phyloP scores from a whole-genome alignment of 768 basidiomycete genomes.

The Collybia nuda region DNA sequence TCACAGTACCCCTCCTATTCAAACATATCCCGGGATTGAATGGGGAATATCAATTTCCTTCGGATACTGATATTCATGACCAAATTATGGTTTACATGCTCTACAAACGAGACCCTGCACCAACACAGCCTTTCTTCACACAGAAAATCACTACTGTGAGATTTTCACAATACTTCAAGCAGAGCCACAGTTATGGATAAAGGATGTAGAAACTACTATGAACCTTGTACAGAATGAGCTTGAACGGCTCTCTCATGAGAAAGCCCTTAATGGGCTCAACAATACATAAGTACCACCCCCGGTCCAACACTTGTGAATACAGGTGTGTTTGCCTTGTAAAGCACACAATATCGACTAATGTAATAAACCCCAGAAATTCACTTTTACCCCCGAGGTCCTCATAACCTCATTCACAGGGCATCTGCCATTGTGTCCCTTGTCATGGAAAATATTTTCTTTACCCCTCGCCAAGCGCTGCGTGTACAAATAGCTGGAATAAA shows the following conservation, averaged over 20 bases:
- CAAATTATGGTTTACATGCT: constrained; percentile 5
- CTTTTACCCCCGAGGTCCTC: constrained; percentile 6
- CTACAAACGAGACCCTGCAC: background rate
- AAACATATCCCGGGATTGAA: constrained; percentile 5
- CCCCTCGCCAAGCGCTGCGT: constrained; percentile 4
- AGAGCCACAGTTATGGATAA: background rate
- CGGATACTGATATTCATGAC: background rate
- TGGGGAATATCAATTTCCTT: constrained; percentile 2
- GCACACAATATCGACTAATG: background rate
- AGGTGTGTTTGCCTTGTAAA: constrained; percentile 2
- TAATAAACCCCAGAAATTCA: constrained; percentile 7
- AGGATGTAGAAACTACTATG: background rate
- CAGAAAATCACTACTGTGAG: constrained; percentile 4
- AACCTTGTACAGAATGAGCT: constrained; percentile 10
- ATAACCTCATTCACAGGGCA: background rate
- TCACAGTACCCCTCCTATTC: constrained; percentile 9
- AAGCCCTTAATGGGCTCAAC: constrained; percentile 16
- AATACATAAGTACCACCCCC: background rate
- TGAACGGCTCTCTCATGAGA: constrained; percentile 7
- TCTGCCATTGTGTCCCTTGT: constrained; percentile 1
- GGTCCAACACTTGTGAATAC: constrained; percentile 10
- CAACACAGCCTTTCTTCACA: constrained; percentile 4
- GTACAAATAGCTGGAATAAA: constrained; percentile 8
- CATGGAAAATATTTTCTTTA: background rate
- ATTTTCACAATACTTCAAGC: constrained; percentile 4